A percentile compares a stretch with the other conserved stretches of the same genome.
phyloP scores from a whole-genome alignment of 2,329 filamentous ascomycete species.

The Peltaster fructicola region DNA sequence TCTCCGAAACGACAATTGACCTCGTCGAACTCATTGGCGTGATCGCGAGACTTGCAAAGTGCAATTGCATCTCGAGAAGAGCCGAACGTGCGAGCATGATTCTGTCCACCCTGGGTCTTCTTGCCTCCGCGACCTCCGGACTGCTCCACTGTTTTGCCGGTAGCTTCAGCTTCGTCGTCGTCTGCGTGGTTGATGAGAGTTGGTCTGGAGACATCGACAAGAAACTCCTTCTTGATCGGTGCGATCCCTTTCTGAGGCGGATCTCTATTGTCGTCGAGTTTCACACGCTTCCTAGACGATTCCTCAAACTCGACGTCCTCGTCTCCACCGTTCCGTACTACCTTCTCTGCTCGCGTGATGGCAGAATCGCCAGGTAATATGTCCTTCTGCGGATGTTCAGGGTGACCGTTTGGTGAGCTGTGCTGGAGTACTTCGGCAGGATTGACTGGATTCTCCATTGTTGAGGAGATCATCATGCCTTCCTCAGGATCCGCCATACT shows the following conservation, averaged over 20 bases:
- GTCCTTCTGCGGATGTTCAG: slow-evolving; percentile 19
- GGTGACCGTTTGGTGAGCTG: slow-evolving; percentile 9
- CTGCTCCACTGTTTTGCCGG: slow-evolving; percentile 24
- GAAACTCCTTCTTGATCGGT: slow-evolving; percentile 56
- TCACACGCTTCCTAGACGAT: slow-evolving; percentile 21
- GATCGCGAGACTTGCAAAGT: slow-evolving; percentile 58
- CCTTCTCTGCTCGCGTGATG: slow-evolving; percentile 23
- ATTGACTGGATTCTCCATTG: slow-evolving; percentile 14
- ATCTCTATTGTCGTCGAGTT: slow-evolving; percentile 17
- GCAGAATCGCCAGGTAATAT: slow-evolving; percentile 20
- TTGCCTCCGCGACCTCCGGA: slow-evolving; percentile 14
- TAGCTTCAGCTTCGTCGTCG: slow-evolving; percentile 30
- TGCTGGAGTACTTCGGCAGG: slow-evolving; percentile 10
- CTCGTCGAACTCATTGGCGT: slow-evolving; percentile 66
- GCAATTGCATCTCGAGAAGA: slow-evolving; percentile 58
- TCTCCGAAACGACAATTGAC: slow-evolving; percentile 57
- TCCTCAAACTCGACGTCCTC: slow-evolving; percentile 15
- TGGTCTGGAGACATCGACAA: slow-evolving; percentile 11
- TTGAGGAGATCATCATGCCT: too few species aligned
- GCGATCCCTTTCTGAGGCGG: slow-evolving; percentile 38
- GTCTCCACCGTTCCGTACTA: slow-evolving; percentile 14
- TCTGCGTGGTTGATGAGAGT: slow-evolving; percentile 9
- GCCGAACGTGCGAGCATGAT: slow-evolving; percentile 67
- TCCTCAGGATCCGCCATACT: too few species aligned
- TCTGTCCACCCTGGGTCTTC: slow-evolving; percentile 55